Percentiles rank a stretch among this genome's conserved stretches.
Conservation (phyloP, 768 basidiomycete species). For the Cystobasidiopsis lactophilus region DNA sequence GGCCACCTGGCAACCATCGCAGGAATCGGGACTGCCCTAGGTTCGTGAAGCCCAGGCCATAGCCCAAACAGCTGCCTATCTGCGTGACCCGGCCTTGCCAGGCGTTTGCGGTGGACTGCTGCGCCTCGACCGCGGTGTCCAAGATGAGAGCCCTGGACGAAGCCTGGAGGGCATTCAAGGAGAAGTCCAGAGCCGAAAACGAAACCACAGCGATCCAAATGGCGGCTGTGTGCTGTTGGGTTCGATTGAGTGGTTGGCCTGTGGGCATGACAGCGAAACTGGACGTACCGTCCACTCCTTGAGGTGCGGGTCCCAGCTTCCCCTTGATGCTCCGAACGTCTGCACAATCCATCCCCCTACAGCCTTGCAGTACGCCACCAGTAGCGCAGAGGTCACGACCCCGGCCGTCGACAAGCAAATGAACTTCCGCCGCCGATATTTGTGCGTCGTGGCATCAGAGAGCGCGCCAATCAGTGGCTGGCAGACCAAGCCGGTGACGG, state of each 20-base stretch:
- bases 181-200: conserved; percentile 89
- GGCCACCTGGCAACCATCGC: conserved; percentile 47
- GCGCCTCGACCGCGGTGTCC: conserved; percentile 68
- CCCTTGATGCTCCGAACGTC: conserved; percentile 46
- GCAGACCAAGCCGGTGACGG: conserved; percentile 80
- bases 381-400: conserved; percentile 49
- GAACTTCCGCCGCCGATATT: conserved; percentile 59
- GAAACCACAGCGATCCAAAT: conserved; percentile 69
- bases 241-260: background rate
- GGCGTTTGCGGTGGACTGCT: conserved; percentile 82
- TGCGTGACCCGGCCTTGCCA: conserved; percentile 96
- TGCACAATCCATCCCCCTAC: conserved; percentile 56
- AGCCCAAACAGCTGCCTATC: conserved; percentile 89
- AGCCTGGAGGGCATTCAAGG: conserved; percentile 65
- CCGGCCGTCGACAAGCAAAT: conserved; percentile 55
- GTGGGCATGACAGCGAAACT: background rate
- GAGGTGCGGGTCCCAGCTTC: conserved; percentile 56
- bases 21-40: conserved; percentile 57
- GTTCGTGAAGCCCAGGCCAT: conserved; percentile 76
- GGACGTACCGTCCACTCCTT: conserved; percentile 26
- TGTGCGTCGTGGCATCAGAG: conserved; percentile 83
- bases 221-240: conserved; percentile 23
- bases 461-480: conserved; percentile 97
- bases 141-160: conserved; percentile 38
- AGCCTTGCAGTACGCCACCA: conserved; percentile 59